Evolutionary conservation across 2,329 filamentous ascomycete species (phyloP).

Genomic region (Curvularia hawaiiensis): DNA sequence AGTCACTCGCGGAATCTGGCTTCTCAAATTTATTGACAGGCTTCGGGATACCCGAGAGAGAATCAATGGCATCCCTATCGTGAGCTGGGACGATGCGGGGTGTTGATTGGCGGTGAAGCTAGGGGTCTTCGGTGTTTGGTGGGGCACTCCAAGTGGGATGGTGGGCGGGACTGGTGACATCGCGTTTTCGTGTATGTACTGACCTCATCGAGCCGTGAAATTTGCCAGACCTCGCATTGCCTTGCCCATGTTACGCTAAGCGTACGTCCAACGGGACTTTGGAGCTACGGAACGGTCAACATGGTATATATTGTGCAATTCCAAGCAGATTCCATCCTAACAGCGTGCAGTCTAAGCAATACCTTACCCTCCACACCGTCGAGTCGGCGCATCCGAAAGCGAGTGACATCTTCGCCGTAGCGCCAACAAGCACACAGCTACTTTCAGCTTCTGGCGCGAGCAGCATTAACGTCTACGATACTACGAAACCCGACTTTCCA

Average conservation of each 20-base stretch:
- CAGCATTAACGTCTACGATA: slow-evolving; percentile 77
- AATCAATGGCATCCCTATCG: slow-evolving; percentile 35
- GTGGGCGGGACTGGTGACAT: slow-evolving; percentile 29
- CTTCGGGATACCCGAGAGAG: slow-evolving; percentile 19
- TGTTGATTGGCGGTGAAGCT: slow-evolving; percentile 42
- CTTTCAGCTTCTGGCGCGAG: slow-evolving; percentile 80
- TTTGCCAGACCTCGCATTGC: background rate
- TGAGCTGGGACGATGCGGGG: slow-evolving; percentile 19
- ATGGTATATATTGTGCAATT: slow-evolving; percentile 6
- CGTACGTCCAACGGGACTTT: background rate
- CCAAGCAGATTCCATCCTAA: slow-evolving; percentile 12
- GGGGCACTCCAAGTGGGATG: slow-evolving; percentile 31
- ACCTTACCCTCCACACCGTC: slow-evolving; percentile 88
- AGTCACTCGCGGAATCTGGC: slow-evolving; percentile 4
- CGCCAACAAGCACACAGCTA: slow-evolving; percentile 73
- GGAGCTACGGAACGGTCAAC: slow-evolving; percentile 5
- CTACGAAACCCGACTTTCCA: slow-evolving; percentile 71
- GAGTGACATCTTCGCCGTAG: slow-evolving; percentile 83
- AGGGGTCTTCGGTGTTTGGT: slow-evolving; percentile 23
- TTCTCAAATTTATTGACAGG: slow-evolving; percentile 14
- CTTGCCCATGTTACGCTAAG: slow-evolving; percentile 6
- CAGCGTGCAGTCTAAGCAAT: slow-evolving; percentile 85
- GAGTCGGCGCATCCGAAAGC: slow-evolving; percentile 75
- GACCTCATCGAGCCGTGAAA: slow-evolving; percentile 30
- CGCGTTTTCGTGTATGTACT: slow-evolving; percentile 39